Evolutionary conservation across 192 early-diverging fungal species (phyloP), one percentile per base, ranked within the genome.

Genomic region (Podila clonocystis): DNA sequence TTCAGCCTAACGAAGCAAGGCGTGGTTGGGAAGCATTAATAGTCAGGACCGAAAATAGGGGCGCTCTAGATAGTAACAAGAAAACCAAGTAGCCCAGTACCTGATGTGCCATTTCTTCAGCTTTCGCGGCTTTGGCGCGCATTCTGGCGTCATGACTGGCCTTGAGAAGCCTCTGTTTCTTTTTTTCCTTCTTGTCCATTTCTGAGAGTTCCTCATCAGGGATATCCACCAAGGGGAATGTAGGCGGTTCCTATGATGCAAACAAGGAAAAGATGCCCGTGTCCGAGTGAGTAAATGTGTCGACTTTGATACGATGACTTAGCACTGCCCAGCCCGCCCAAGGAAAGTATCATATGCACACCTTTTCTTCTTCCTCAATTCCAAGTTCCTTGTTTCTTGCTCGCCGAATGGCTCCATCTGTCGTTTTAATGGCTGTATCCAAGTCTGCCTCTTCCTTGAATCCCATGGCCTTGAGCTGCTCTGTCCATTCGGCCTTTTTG

Each of bases 361-460:
- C 77, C 71, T 80, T 93, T 65, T 95, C 94, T 22, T 86, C 83
- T 55, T 94, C 92, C 49, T 94, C 94, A 57, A 93, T 90, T 4
- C 96, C 96, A 6, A 94, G 83, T 64, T 94, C 91, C 67, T 93
- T 93, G 79, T 95, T 96, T 38, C 91, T 84, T 0, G 94, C 93
- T 29, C 90, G 85, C 24, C 85, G 86, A 52, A 97, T 91, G 1
- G 88, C 79, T 34, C 84, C 82, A 62, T 95, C 92, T 0, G 90
- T 82, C 48, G 86, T 90, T 34, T 93, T 89, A 55, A 97, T 93
- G 4, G 88, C 89, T 12, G 89, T 87, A 50, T 93, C 91, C 65
- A 97, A 77, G 49, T 97, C 95, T 0, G 83, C 84, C 69, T 94
- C 93, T 28, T 90, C 84, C 58, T 88, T 83, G 57, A 95, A 85